phyloP scores from a whole-genome alignment of 129 eudicot genomes.

The Centaurea solstitialis region DNA sequence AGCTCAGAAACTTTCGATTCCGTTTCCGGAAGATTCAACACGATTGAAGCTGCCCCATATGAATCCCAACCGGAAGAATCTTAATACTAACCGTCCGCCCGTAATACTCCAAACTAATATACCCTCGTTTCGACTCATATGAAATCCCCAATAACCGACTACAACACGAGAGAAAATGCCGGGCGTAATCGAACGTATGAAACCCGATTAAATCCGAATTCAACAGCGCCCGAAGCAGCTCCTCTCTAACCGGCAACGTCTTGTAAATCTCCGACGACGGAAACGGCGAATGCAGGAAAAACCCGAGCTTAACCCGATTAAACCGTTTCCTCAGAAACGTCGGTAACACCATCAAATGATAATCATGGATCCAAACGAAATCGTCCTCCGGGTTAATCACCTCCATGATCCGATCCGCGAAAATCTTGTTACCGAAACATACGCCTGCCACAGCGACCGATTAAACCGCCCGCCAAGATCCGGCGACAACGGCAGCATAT shows the following conservation, averaged over 20 bases:
- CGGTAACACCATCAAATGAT: constrained; percentile 85
- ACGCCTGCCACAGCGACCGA: constrained; percentile 85
- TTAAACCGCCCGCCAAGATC: constrained; percentile 85
- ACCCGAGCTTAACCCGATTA: constrained; percentile 79
- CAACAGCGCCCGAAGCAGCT: constrained; percentile 67
- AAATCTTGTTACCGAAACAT: constrained; percentile 85
- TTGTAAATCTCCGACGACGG: constrained; percentile 82
- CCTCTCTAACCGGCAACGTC: constrained; percentile 79
- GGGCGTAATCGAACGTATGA: constrained; percentile 87
- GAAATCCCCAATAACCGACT: constrained; percentile 73
- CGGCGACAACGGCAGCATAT: constrained; percentile 81
- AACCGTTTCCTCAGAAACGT: constrained; percentile 79
- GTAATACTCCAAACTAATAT: constrained; percentile 79
- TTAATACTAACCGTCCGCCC: constrained; percentile 82
- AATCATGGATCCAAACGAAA: constrained; percentile 89
- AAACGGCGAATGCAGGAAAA: constrained; percentile 81
- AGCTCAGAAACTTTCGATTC: constrained; percentile 72
- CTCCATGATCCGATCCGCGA: constrained; percentile 87
- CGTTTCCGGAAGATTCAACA: constrained; percentile 61
- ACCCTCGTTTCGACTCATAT: constrained; percentile 83
- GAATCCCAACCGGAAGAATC: constrained; percentile 82
- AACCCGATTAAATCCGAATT: constrained; percentile 86
- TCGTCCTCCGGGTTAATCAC: constrained; percentile 91
- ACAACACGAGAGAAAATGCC: constrained; percentile 83
- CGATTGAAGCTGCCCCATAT: constrained; percentile 74